Evolutionary conservation across 768 basidiomycete genomes (phyloP).

Genomic region (Russula ochroleuca): DNA sequence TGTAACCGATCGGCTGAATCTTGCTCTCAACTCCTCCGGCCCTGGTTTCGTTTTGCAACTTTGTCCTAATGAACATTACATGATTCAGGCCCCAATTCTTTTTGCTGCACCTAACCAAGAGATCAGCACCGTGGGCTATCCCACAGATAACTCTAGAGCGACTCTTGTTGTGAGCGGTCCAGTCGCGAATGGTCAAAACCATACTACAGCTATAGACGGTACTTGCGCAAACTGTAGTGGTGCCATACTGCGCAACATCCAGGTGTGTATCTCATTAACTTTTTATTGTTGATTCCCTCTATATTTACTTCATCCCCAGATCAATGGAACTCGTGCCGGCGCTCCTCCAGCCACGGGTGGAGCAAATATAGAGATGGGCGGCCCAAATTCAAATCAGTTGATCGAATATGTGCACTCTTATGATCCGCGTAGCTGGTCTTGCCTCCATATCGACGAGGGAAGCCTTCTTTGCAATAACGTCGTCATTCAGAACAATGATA

Average conservation of each 20-base stretch:
- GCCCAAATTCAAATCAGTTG: conserved; percentile 62
- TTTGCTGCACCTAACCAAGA: conserved; percentile 71
- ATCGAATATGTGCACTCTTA: conserved; percentile 73
- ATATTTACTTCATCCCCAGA: conserved; percentile 42
- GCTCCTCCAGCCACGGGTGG: conserved; percentile 54
- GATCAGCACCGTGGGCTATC: conserved; percentile 77
- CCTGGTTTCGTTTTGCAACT: conserved; percentile 61
- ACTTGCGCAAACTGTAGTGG: conserved; percentile 56
- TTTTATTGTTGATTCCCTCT: background rate
- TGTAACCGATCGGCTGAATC: conserved; percentile 60
- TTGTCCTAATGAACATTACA: conserved; percentile 60
- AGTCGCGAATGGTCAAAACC: conserved; percentile 55
- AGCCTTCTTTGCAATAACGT: conserved; percentile 56
- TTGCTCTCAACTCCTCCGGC: conserved; percentile 59
- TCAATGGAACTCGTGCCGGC: conserved; percentile 65
- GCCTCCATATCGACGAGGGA: conserved; percentile 74
- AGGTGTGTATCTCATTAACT: conserved; percentile 40
- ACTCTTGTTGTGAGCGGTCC: conserved; percentile 65
- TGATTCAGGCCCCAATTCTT: conserved; percentile 59
- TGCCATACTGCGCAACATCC: conserved; percentile 64
- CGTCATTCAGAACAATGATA: conserved; percentile 75
- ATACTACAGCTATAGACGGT: conserved; percentile 70
- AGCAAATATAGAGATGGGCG: conserved; percentile 84
- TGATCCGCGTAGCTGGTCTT: conserved; percentile 79
- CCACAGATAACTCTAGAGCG: conserved; percentile 61